phyloP scores from a whole-genome alignment of 2,329 filamentous ascomycete species.

The Stagonosporopsis chrysanthemi region DNA sequence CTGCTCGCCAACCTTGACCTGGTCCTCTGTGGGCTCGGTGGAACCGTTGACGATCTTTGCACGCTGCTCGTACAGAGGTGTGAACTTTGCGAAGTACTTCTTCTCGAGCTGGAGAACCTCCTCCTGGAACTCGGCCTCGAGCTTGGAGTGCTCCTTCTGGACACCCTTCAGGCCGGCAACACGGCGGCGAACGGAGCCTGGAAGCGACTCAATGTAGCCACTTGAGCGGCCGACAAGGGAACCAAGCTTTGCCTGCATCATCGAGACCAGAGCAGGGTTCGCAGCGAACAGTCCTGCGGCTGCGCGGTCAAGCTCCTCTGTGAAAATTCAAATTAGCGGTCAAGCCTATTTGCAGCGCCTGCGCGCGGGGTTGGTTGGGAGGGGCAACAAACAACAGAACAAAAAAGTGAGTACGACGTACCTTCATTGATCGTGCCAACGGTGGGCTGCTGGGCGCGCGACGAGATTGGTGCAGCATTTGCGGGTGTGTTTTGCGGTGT shows the following conservation, averaged over 20 bases:
- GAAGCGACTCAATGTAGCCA: constrained; percentile 96
- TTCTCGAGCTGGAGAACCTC: constrained; percentile 98
- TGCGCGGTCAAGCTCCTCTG: constrained; percentile 90
- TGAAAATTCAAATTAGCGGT: constrained; percentile 49
- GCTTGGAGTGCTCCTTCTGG: constrained; percentile 97
- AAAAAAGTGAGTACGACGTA: constrained; percentile 54
- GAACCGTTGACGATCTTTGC: constrained; percentile 89
- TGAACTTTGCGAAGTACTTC: constrained; percentile 99
- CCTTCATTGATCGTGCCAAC: constrained; percentile 97
- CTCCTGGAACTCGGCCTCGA: constrained; percentile 98
- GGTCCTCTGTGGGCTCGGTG: constrained; percentile 83
- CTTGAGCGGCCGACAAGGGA: constrained; percentile 93
- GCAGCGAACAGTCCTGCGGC: constrained; percentile 94
- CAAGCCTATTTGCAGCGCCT: constrained; percentile 32
- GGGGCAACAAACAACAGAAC: constrained; percentile 28
- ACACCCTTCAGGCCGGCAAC: constrained; percentile 96
- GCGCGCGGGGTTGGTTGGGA: constrained; percentile 37
- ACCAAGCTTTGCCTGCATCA: constrained; percentile 97
- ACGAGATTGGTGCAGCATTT: constrained; percentile 95
- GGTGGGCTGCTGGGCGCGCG: constrained; percentile 93
- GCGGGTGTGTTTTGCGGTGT: constrained; percentile 98
- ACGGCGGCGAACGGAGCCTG: constrained; percentile 85
- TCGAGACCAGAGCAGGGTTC: constrained; percentile 91
- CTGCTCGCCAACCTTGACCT: constrained; percentile 86
- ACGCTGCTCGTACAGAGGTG: constrained; percentile 94